Evolutionary conservation across 768 basidiomycete genomes (phyloP), one percentile per base, ranked within the genome.

Genomic region (Cyathus striatus): DNA sequence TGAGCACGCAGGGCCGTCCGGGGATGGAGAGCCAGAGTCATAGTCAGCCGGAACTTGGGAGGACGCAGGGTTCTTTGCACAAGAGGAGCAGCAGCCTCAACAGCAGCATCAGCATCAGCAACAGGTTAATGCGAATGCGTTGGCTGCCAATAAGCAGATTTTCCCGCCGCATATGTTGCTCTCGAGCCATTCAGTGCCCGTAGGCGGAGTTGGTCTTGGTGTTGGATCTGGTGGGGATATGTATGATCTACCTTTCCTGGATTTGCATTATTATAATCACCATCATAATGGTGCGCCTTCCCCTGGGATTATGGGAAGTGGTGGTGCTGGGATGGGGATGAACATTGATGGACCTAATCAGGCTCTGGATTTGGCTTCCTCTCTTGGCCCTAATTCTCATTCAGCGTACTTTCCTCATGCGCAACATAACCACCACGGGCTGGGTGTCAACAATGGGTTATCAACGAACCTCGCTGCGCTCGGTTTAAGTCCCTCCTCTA

Each of bases 231-330:
- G 32, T 6, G 48, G 23, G 21, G 44, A 42, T 32, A 41, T 44
- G 25, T 67, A 78, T 37, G 72, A 76, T 45, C 56, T 85, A 3
- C 77, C 83, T 3, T 86, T 84, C 59, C 68, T 86, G 42, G 84
- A 86, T 56, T 53, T 86, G 57, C 84, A 86, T 55, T 85, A 86
- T 56, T 81, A 86, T 56, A 81, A 46, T 30, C 41, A 45, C 7
- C 44, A 46, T 20, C n/a, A n/a, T n/a, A n/a, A n/a, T n/a, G n/a
- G n/a, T n/a, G 10, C 35, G 6, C 7, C 35, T 36, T 7, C 35
- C 9, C 35, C 46, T 32, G 38, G 40, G 32, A 32, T 32, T 34
- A 18, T 46, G 24, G n/a, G n/a, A n/a, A n/a, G n/a, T n/a, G n/a
- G n/a, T n/a, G n/a, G n/a, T n/a, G n/a, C n/a, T n/a, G 38, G 34